Percentiles rank a stretch among this genome's conserved stretches.
These are phyloP conservation scores for Chalciporus chontae DNA, from an alignment of 768 basidiomycete species.

Conservation along the genomic window DNA sequence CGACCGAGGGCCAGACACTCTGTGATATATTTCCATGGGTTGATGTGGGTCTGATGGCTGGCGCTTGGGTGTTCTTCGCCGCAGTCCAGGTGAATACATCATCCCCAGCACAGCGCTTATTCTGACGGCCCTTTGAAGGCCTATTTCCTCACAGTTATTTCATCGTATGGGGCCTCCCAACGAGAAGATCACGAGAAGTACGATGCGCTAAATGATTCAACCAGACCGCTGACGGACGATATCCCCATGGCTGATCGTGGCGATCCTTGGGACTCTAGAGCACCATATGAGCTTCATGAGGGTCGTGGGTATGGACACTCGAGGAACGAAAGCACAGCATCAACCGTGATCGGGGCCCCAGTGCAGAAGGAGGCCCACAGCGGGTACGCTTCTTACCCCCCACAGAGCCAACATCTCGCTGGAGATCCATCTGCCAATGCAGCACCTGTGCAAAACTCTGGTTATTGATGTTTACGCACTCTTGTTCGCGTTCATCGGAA, in stretches of 20 bases:
- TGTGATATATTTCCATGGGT: conserved; percentile 94
- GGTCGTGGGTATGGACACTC: conserved; percentile 44
- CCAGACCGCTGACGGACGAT: conserved; percentile 50
- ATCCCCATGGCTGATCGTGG: conserved; percentile 62
- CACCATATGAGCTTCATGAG: conserved; percentile 40
- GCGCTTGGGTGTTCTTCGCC: conserved; percentile 78
- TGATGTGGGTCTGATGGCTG: conserved; percentile 87
- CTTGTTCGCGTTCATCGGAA: too few species aligned
- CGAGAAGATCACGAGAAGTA: conserved; percentile 80
- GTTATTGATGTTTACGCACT: conserved; percentile 25
- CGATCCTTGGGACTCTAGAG: conserved; percentile 69
- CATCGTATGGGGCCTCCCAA: conserved; percentile 70
- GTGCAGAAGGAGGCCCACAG: conserved; percentile 43
- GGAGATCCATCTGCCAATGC: conserved; percentile 18
- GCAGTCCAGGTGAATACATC: conserved; percentile 64
- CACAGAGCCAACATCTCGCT: conserved; percentile 21
- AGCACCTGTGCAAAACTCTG: conserved; percentile 34
- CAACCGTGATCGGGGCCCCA: conserved; percentile 52
- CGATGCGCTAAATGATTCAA: conserved; percentile 63
- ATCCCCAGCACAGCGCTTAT: background rate
- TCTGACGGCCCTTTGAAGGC: conserved; percentile 34
- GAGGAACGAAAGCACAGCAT: conserved; percentile 55
- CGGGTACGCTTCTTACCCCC: conserved; percentile 31
- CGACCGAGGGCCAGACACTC: conserved; percentile 60
- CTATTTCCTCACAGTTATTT: conserved; percentile 46